phyloP scores from a whole-genome alignment of 805 yeast species.

The Starmerella cellae region DNA sequence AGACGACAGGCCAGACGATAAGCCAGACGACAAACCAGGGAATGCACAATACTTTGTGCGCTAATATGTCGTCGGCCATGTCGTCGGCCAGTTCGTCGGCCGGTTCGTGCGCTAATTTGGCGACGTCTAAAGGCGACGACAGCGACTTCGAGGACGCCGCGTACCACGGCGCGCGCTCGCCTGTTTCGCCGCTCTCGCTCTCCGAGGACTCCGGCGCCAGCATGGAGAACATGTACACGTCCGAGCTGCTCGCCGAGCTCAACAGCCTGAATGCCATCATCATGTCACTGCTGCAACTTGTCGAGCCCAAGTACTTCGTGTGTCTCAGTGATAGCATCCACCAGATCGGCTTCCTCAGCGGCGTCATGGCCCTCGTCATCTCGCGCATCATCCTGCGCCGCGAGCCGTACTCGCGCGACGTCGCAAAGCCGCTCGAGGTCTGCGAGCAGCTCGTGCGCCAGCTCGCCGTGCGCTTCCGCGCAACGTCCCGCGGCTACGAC shows the following conservation, averaged over 20 bases:
- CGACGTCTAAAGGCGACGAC: neutral
- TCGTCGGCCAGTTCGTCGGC: no score
- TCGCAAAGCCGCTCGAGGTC: neutral
- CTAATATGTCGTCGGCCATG: no score
- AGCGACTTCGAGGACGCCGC: neutral
- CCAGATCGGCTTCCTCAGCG: conserved; percentile 26
- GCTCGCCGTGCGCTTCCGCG: conserved; percentile 5
- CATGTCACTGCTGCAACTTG: conserved; percentile 31
- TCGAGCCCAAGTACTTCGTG: conserved; percentile 46
- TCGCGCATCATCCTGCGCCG: neutral
- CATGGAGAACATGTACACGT: conserved; percentile 5
- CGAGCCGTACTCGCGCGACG: neutral
- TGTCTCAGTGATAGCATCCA: conserved; percentile 61
- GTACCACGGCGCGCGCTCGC: no score
- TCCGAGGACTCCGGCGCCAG: neutral
- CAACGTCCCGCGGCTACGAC: conserved; percentile 11
- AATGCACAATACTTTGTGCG: neutral
- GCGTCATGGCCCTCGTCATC: conserved; percentile 8
- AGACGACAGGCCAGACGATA: neutral
- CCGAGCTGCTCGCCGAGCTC: conserved; percentile 29
- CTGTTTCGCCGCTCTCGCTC: neutral
- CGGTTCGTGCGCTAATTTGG: neutral
- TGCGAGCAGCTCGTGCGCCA: conserved; percentile 2
- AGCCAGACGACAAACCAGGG: neutral
- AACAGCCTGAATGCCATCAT: conserved; percentile 35